Evolutionary conservation across 352 stramenopile species (phyloP).

Genomic region (Globisporangium abappressorium): DNA sequence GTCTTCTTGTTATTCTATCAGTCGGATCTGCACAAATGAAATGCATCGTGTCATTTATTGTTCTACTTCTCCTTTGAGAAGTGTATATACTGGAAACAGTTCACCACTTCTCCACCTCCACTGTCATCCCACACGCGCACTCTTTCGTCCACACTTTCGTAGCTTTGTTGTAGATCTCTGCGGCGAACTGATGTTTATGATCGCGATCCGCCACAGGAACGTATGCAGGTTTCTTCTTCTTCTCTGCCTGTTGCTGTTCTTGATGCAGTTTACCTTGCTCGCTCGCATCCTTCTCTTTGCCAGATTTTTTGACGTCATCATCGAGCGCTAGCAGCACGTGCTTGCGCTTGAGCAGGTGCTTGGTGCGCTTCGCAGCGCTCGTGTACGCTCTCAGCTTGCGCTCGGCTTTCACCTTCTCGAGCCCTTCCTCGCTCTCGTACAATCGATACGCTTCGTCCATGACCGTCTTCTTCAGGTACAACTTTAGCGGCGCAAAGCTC

Average conservation of each 20-base stretch:
- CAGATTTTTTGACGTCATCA: constrained; percentile 6
- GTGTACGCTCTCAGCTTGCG: constrained; percentile 47
- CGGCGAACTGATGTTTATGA: constrained; percentile 55
- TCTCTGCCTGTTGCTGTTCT: constrained; percentile 14
- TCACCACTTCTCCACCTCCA: constrained; percentile 79
- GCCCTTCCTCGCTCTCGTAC: constrained; percentile 39
- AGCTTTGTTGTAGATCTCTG: constrained; percentile 36
- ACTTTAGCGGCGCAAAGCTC: constrained; percentile 59
- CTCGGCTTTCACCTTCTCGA: constrained; percentile 44
- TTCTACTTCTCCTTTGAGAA: not conserved
- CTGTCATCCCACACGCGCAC: constrained; percentile 56
- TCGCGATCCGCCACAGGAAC: constrained; percentile 45
- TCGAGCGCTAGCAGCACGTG: constrained; percentile 23
- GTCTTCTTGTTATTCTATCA: not conserved
- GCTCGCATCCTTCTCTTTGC: constrained; percentile 1
- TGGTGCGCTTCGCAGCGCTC: constrained; percentile 47
- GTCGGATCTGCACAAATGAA: not conserved
- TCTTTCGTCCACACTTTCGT: constrained; percentile 46
- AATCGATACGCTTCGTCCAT: constrained; percentile 48
- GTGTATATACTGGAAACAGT: not conserved
- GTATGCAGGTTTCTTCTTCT: constrained; percentile 16
- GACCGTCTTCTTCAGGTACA: constrained; percentile 58
- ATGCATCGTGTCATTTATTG: not conserved
- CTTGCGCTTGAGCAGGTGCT: constrained; percentile 53
- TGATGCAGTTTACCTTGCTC: constrained; percentile 1